Conservation (phyloP, 345 rosid genomes). For the Sonneratia alba region DNA sequence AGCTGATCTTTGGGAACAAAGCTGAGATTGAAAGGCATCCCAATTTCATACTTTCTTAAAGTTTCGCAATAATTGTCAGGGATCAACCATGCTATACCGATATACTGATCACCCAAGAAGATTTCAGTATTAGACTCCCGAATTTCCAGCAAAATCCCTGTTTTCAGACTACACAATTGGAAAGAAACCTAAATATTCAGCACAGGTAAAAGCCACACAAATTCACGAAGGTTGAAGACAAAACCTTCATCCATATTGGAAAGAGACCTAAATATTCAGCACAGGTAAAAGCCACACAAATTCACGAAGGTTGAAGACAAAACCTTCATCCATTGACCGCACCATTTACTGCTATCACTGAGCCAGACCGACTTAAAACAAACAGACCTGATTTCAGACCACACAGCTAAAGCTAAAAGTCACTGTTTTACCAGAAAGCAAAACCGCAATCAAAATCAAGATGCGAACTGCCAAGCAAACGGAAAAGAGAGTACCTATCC, state of each 20-base stretch:
- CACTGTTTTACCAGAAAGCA: background rate
- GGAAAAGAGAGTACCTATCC: background rate
- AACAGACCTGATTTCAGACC: background rate
- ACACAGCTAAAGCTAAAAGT: background rate
- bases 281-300: background rate
- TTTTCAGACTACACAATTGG: background rate
- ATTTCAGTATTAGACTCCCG: background rate
- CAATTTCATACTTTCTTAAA: background rate
- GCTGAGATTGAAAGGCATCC: too few relatives aligned
- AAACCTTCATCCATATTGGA: background rate
- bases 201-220: background rate
- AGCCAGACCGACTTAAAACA: background rate
- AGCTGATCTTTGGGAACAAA: background rate
- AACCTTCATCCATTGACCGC: background rate
- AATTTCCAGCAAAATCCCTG: background rate
- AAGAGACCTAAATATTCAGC: background rate
- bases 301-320: background rate
- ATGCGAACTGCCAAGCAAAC: background rate
- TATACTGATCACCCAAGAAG: background rate
- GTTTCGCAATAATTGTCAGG: background rate
- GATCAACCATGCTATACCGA: background rate
- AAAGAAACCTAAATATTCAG: background rate
- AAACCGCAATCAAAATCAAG: background rate
- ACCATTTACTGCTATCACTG: background rate
- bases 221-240: background rate